These are phyloP conservation scores for Chalciporus pseudorubinellus DNA, from an alignment of 768 basidiomycete species.

Conservation along the genomic window DNA sequence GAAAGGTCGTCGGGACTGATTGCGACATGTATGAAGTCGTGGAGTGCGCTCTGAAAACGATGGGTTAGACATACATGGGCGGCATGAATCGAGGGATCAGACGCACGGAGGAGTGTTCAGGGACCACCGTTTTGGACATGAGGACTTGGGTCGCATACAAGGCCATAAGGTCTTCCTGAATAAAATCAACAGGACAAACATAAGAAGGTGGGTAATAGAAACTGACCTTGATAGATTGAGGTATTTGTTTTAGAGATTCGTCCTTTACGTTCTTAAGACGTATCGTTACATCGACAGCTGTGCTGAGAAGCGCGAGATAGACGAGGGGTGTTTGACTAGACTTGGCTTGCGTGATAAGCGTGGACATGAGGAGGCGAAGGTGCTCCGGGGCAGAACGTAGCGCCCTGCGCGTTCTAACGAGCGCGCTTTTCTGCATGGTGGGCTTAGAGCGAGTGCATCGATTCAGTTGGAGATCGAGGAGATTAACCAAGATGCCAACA, in stretches of 20 bases:
- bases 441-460: slow-evolving; percentile 52
- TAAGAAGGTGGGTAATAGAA: neutral
- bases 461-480: slow-evolving; percentile 59
- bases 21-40: slow-evolving; percentile 58
- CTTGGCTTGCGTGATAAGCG: slow-evolving; percentile 52
- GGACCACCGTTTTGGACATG: slow-evolving; percentile 62
- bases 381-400: slow-evolving; percentile 59
- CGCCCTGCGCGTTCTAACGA: slow-evolving; percentile 62
- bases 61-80: slow-evolving; percentile 9
- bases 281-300: slow-evolving; percentile 66
- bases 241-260: slow-evolving; percentile 40
- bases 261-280: slow-evolving; percentile 59
- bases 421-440: slow-evolving; percentile 57
- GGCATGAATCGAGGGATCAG: neutral
- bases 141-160: slow-evolving; percentile 62
- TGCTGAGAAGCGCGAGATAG: slow-evolving; percentile 57
- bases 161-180: slow-evolving; percentile 54
- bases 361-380: slow-evolving; percentile 50
- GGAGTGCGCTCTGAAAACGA: slow-evolving; percentile 44
- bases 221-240: slow-evolving; percentile 47
- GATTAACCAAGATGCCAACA: slow-evolving; percentile 52
- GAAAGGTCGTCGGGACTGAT: slow-evolving; percentile 52
- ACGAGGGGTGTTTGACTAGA: slow-evolving; percentile 41
- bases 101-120: slow-evolving; percentile 58
- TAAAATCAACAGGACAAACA: neutral